Evolutionary conservation across 768 basidiomycete species (phyloP), one percentile per base, ranked within the genome.

Genomic region (Asterophora lycoperdoides): DNA sequence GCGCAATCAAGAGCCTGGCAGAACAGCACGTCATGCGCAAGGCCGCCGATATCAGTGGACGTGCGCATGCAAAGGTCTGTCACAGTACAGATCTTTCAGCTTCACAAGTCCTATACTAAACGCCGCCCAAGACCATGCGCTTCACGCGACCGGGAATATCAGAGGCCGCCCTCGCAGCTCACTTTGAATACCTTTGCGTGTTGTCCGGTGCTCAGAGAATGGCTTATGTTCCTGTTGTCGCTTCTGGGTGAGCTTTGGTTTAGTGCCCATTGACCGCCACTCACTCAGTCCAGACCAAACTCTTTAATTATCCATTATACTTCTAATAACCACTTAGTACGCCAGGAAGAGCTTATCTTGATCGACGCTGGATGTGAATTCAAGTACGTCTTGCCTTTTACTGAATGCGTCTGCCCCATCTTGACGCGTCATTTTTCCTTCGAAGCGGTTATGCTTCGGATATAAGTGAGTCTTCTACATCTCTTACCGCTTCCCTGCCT

Each of bases 201-300:
- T 72, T 90, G 36, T 71, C 72, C 13, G 96, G 96, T 17, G 77
- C 90, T 10, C 85, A 92, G 59, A 78, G 94, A 34, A 80, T 83
- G 41, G 94, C 96, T n/a, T 99, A 99, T 62, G 94, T 99, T 1
- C 96, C 96, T 10, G 96, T 99, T 5, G 90, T 97, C 29, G 95
- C 92, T 5, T 93, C 92, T 1, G 96, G 96, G 89, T 89, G 65
- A 53, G 1, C 0, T 38, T 15, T 15, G 13, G n/a, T 4, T 11
- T 35, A 41, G 28, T 19, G 14, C 9, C 35, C 42, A 19, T 49
- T 28, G 1, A 14, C 19, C 32, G 47, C 17, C 44, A n/a, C 20
- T 36, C 8, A 41, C 28, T 9, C 6, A 2, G 9, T 32, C 40
- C 49, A 94, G 92, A 23, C 76, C 87, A 2, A 96, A 97, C 60